phyloP scores from a whole-genome alignment of 2,329 filamentous ascomycete genomes.

The Pleurostoma richardsiae region DNA sequence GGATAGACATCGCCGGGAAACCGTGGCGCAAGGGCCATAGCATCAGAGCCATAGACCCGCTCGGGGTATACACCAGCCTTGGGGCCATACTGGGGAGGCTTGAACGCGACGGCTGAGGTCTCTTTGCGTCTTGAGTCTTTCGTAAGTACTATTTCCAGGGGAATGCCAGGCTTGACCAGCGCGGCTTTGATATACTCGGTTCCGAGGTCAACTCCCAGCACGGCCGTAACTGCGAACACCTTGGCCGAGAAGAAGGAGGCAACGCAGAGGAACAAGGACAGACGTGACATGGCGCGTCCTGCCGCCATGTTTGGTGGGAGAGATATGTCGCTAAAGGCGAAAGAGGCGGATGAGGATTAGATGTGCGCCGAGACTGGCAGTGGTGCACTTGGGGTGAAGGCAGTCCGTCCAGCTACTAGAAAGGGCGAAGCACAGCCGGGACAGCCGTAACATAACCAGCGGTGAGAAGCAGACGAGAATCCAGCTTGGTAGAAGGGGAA shows the following conservation, averaged over 20 bases:
- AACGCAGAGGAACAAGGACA: conserved; percentile 28
- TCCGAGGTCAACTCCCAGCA: conserved; percentile 88
- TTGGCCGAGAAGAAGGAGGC: conserved; percentile 39
- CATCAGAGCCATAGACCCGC: conserved; percentile 86
- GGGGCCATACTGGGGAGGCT: conserved; percentile 66
- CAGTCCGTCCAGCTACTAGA: too few relatives aligned
- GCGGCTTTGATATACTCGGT: conserved; percentile 97
- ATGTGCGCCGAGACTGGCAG: too few relatives aligned
- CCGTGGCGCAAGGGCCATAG: conserved; percentile 76
- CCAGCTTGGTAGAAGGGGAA: too few relatives aligned
- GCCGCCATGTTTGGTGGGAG: too few relatives aligned
- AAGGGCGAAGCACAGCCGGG: too few relatives aligned
- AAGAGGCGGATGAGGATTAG: too few relatives aligned
- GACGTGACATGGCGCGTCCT: conserved; percentile 18
- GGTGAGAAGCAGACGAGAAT: too few relatives aligned
- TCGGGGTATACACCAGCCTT: conserved; percentile 72
- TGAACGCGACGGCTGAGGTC: conserved; percentile 85
- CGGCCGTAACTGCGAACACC: conserved; percentile 59
- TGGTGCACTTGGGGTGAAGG: too few relatives aligned
- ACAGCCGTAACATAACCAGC: too few relatives aligned
- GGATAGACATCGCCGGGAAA: conserved; percentile 93
- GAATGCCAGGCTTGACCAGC: conserved; percentile 92
- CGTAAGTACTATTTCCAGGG: conserved; percentile 94
- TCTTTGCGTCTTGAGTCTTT: conserved; percentile 98
- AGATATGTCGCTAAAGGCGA: too few relatives aligned